Conservation (phyloP, 139 green algal species). For the Coccomyxa sp. region DNA sequence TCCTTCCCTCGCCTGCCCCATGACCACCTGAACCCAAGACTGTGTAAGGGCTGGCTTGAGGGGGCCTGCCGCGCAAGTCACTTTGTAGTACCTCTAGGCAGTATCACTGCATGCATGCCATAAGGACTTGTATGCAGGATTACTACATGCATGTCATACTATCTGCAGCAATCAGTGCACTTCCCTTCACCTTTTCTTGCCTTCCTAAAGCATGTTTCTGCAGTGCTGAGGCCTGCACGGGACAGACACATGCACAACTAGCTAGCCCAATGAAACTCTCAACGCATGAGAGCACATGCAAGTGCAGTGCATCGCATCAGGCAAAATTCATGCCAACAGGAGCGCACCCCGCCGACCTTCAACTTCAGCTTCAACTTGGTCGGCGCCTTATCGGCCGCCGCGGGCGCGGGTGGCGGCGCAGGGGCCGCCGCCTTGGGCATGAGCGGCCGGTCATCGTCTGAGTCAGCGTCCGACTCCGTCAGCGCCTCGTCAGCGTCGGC, state of each 20-base stretch:
- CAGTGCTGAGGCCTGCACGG: background rate
- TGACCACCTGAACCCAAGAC: too few relatives aligned
- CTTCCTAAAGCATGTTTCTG: background rate
- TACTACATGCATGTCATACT: too few relatives aligned
- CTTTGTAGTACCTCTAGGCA: too few relatives aligned
- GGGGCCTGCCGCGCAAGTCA: too few relatives aligned
- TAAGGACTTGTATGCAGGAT: too few relatives aligned
- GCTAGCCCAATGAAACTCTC: background rate
- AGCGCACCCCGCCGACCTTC: conserved; percentile 1
- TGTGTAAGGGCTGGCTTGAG: too few relatives aligned
- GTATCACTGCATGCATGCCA: too few relatives aligned
- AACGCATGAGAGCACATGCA: background rate
- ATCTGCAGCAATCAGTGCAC: background rate
- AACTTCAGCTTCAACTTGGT: background rate
- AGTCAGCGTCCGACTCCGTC: conserved; percentile 16
- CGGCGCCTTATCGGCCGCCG: background rate
- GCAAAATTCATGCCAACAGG: background rate
- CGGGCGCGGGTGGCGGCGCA: background rate
- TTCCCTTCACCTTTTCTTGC: too few relatives aligned
- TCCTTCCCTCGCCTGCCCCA: too few relatives aligned
- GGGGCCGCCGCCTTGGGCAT: background rate
- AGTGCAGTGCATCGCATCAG: background rate
- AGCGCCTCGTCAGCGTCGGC: conserved; percentile 10
- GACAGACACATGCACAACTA: too few relatives aligned
- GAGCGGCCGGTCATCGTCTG: conserved; percentile 19